Conservation (phyloP, 228 moss, liverwort and hornwort species). For the Sphagnum magellanicum region DNA sequence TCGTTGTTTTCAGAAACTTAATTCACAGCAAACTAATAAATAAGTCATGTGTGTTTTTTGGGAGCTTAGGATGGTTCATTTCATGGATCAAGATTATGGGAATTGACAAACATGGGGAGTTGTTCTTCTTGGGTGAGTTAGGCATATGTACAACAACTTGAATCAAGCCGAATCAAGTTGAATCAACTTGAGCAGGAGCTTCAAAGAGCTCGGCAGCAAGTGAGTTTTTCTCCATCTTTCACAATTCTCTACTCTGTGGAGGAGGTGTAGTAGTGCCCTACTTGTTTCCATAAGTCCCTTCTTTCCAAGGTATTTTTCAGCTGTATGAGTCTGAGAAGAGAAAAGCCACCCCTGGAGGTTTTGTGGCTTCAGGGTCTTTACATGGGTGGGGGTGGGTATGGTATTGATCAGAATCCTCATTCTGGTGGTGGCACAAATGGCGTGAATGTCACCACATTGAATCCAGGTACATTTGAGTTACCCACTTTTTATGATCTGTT, state of each 20-base stretch:
- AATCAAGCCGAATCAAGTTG: conserved; percentile 56
- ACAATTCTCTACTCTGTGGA: no score
- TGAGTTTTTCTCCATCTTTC: conserved; percentile 2
- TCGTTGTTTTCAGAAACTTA: no score
- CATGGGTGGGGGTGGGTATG: conserved; percentile 2
- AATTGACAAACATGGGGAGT: not conserved
- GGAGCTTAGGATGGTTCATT: no score
- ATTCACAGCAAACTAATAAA: no score
- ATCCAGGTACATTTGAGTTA: conserved; percentile 35
- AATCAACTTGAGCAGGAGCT: conserved; percentile 58
- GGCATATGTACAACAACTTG: conserved; percentile 58
- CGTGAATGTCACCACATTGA: conserved; percentile 36
- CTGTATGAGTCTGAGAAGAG: no score
- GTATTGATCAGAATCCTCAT: conserved; percentile 29
- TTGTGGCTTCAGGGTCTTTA: conserved; percentile 60
- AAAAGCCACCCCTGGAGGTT: conserved; percentile 3
- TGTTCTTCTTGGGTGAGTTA: conserved; percentile 3
- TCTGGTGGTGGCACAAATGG: conserved; percentile 48
- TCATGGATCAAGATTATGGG: no score
- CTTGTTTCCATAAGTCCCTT: no score
- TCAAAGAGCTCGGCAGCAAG: conserved; percentile 58
- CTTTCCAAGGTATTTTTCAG: no score
- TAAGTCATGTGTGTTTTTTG: no score
- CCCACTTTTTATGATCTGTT: no score
- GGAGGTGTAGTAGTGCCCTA: no score